Base-by-base conservation (phyloP, 352 stramenopile genomes). In the Pythium guiyangense region DNA sequence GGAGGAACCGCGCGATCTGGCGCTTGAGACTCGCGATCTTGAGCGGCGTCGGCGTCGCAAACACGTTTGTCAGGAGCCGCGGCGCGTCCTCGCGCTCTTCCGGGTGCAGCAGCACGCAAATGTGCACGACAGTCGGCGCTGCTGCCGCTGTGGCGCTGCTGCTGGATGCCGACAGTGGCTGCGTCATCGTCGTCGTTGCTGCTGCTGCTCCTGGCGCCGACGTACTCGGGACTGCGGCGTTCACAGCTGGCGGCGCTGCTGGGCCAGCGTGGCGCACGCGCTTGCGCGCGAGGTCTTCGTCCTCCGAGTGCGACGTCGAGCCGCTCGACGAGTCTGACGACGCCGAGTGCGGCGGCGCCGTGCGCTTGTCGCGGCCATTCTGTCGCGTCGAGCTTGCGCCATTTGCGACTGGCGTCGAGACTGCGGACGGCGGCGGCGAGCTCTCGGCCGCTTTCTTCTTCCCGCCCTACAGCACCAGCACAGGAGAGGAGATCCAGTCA, bases 1-100 rank as follows among this genome's bases (percentile, higher is more conserved):
- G 77, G 14, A 90, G 70, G 45, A 88, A 55, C 14, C 60, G 58
- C 18, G 60, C 65, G 4, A 93, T 59, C 52, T 91, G 80, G 52
- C 82, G 87, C 66, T 91, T 91, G 35, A 93, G 50, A 26, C 88
- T 79, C 20, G 70, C 61, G 34, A 93, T 71, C 55, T 91, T 93
- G 29, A 93, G 77, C 31, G 73, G 71, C 39, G 75, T 64, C 25
- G 69, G 79, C 26, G 81, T 91, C 10, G 67, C 71, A 48, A 93
- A 88, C 35, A 89, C 62, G 47, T 70, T 77, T 10, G 74, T 70
- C 51, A 70, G 58, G 45, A 93, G 63, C 39, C 67, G 75, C 0
- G 69, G 69, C 9, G 62, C 59, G 8, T 57, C 50, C 1, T 52
- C 29, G n/a, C 54, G 47, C 46, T 88, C 75, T 2, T 85, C 63